phyloP scores from a whole-genome alignment of 2,329 filamentous ascomycete species.

The Ciborinia camelliae region DNA sequence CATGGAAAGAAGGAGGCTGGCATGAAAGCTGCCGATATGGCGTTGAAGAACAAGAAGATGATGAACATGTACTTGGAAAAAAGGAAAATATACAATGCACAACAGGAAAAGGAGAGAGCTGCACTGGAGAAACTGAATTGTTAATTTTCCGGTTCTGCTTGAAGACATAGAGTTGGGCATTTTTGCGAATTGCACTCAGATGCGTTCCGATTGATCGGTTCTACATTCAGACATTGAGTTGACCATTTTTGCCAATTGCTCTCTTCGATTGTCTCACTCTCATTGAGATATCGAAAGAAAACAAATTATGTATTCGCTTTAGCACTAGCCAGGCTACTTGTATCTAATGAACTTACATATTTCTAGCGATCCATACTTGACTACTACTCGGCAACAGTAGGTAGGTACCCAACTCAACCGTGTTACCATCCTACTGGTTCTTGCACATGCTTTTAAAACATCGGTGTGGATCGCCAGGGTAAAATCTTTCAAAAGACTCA shows the following conservation, averaged over 20 bases:
- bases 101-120: slow-evolving; percentile 29
- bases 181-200: no score
- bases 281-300: neutral
- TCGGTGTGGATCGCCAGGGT: slow-evolving; percentile 6
- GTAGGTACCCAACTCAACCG: neutral
- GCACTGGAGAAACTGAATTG: slow-evolving; percentile 22
- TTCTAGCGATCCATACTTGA: slow-evolving; percentile 11
- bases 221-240: no score
- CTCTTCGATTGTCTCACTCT: no score
- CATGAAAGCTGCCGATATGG: slow-evolving; percentile 60
- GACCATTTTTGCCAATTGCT: no score
- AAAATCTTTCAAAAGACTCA: neutral
- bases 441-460: slow-evolving; percentile 1
- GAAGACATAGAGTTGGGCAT: no score
- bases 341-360: slow-evolving; percentile 10
- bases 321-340: neutral
- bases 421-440: slow-evolving; percentile 17
- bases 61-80: slow-evolving; percentile 46
- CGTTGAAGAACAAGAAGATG: slow-evolving; percentile 63
- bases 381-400: no score
- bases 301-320: neutral
- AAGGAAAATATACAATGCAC: slow-evolving; percentile 46
- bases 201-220: no score
- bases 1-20: slow-evolving; percentile 68
- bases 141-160: neutral